phyloP scores from a whole-genome alignment of 2,329 filamentous ascomycete genomes.

The Fusarium sp. region DNA sequence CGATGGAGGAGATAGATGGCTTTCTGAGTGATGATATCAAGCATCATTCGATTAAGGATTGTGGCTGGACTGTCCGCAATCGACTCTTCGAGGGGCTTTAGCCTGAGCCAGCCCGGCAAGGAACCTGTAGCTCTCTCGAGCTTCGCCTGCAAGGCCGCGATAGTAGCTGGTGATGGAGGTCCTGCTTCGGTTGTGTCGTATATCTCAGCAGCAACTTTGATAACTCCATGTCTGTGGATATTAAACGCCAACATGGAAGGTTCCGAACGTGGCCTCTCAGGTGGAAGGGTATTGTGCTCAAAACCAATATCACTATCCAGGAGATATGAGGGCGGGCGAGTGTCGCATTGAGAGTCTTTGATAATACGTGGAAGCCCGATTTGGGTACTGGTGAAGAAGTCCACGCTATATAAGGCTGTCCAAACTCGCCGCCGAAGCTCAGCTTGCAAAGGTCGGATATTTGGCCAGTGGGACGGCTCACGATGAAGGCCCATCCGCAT shows the following conservation, averaged over 20 bases:
- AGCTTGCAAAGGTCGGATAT: constrained; percentile 28
- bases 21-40: constrained; percentile 16
- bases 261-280: not conserved
- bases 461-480: constrained; percentile 33
- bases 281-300: not conserved
- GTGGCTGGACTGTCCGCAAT: constrained; percentile 8
- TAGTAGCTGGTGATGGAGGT: not conserved
- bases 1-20: constrained; percentile 16
- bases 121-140: not conserved
- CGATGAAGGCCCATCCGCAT: constrained; percentile 36
- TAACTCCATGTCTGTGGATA: constrained; percentile 14
- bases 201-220: constrained; percentile 11
- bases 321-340: constrained; percentile 14
- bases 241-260: constrained; percentile 6
- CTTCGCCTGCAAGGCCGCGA: not conserved
- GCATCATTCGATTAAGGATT: constrained; percentile 19
- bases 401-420: constrained; percentile 33
- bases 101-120: constrained; percentile 18
- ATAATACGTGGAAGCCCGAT: constrained; percentile 34
- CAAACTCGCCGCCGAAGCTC: constrained; percentile 31
- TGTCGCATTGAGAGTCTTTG: constrained; percentile 34
- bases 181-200: constrained; percentile 14
- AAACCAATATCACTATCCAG: not conserved
- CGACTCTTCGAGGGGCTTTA: constrained; percentile 3
- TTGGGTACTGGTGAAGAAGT: constrained; percentile 39